Evolutionary conservation across 495 filamentous ascomycete genomes (phyloP), one percentile per base, ranked within the genome.

Genomic region (Penicillium riverlandense): DNA sequence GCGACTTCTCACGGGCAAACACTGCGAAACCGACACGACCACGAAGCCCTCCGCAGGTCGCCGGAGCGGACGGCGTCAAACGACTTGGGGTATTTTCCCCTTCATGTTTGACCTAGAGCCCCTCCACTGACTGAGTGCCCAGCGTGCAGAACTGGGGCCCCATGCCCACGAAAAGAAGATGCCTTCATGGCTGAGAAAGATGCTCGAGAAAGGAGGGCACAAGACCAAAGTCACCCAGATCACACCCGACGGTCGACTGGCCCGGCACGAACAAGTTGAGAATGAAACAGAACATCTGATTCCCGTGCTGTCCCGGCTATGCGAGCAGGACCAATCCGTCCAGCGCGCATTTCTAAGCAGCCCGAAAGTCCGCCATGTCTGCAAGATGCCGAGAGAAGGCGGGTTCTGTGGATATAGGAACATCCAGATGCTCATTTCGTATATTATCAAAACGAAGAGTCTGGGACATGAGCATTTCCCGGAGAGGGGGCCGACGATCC

Each of bases 391-490:
- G 8, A 76, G 70, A 31, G 90, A 95, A 63, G 85, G 90, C 30
- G 88, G 88, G 1, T 98, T 97, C 65, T 98, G 92, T 64, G 92
- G 92, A n/a, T 98, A 96, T 55, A 76, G 92, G 8, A 98, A 96
- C 60, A 95, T 96, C 34, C 92, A 98, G 55, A 95, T 96, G 88
- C 57, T 96, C 45, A 68, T 83, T 12, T 90, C 90, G 3, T 91
- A 86, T 58, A 77, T 97, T 30, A 74, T 78, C 38, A 73, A 74
- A 29, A 63, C 79, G 7, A 57, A 69, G 34, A 66, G 68, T 16
- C 65, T 70, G 11, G 86, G 85, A 5, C 61, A 74, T 48, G 71
- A 83, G 16, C 58, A 69, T 11, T 85, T 96, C 41, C 52, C 71
- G 8, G 64, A 70, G 7, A 67, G 66, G 7, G 67, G 86, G n/a